Percentiles rank a stretch among this genome's conserved stretches.
phyloP scores from a whole-genome alignment of 805 yeast species.

The Kluyveromyces dobzhanskii region DNA sequence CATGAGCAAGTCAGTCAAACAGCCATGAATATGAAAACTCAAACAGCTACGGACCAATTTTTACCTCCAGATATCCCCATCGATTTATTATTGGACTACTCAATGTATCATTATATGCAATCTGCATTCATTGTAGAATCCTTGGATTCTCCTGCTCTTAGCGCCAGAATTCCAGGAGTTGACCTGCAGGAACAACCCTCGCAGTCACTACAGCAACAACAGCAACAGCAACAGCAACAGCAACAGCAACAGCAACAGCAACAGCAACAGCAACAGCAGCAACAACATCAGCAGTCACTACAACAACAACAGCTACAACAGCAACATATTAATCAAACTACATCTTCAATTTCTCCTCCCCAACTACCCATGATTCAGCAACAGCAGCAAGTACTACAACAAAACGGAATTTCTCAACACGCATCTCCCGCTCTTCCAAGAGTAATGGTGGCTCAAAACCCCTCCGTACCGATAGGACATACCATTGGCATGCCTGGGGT shows the following conservation, averaged over 20 bases:
- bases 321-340: not conserved
- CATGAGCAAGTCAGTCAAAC: conserved; percentile 4
- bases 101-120: conserved; percentile 7
- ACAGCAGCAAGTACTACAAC: not conserved
- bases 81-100: conserved; percentile 14
- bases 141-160: not conserved
- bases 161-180: not conserved
- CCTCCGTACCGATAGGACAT: not conserved
- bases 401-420: not conserved
- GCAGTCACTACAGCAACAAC: not conserved
- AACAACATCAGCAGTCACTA: not conserved
- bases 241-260: not conserved
- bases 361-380: not conserved
- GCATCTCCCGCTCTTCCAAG: not conserved
- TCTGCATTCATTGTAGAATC: conserved; percentile 2
- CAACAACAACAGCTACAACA: not conserved
- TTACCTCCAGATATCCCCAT: conserved; percentile 17
- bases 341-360: not conserved
- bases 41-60: conserved; percentile 1
- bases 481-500: not conserved
- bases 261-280: not conserved
- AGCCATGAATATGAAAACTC: not conserved
- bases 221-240: not conserved
- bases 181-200: not conserved
- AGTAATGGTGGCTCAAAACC: not conserved